Percentiles rank a stretch among this genome's conserved stretches.
Conservation (phyloP, 257 asterid species). For the Nicotiana attenuata region DNA sequence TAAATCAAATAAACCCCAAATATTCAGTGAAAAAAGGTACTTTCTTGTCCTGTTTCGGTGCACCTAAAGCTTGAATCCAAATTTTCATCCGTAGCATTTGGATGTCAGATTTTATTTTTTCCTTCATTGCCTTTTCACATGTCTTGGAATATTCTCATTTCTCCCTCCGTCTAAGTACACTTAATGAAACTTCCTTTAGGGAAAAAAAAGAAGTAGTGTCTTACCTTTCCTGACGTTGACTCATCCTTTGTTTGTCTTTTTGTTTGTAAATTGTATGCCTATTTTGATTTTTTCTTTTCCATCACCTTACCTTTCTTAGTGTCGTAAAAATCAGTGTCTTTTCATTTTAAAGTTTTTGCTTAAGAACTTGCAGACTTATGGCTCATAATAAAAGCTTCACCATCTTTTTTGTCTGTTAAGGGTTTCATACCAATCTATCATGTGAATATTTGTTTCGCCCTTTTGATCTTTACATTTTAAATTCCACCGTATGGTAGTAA, state of each 20-base stretch:
- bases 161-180: neutral
- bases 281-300: neutral
- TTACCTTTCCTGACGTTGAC: neutral
- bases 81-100: neutral
- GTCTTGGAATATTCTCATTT: neutral
- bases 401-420: neutral
- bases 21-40: slow-evolving; percentile 71
- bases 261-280: neutral
- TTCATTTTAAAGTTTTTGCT: neutral
- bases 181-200: neutral
- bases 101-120: neutral
- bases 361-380: neutral
- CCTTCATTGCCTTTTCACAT: neutral
- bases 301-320: neutral
- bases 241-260: neutral
- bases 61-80: neutral
- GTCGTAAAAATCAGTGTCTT: neutral
- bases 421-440: neutral
- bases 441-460: neutral
- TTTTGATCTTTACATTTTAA: neutral
- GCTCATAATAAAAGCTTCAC: neutral
- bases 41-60: slow-evolving; percentile 6
- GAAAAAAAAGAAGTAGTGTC: neutral
- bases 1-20: slow-evolving; percentile 67
- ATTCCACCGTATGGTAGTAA: neutral